Conservation (phyloP, 371 early-diverging fungal genomes). For the Actinomucor elegans region DNA sequence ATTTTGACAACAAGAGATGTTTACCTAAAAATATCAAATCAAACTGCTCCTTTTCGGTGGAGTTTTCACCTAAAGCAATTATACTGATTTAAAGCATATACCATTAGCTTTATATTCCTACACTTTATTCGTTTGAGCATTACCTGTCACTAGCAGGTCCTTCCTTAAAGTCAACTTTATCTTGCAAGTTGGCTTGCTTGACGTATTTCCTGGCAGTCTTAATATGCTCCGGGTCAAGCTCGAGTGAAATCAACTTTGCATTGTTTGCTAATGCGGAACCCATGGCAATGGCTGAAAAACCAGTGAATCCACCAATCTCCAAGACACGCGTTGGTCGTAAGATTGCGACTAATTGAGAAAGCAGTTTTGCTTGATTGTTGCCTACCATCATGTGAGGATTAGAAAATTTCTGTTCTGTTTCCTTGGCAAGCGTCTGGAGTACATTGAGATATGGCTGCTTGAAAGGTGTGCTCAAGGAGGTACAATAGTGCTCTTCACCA, state of each 20-base stretch:
- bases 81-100: no score
- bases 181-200: conserved; percentile 13
- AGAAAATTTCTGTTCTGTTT: conserved; percentile 25
- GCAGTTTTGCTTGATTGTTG: conserved; percentile 41
- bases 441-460: conserved; percentile 4
- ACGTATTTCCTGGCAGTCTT: conserved; percentile 41
- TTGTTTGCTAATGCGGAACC: conserved; percentile 46
- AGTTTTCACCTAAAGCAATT: neutral
- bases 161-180: conserved; percentile 19
- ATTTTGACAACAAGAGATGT: neutral
- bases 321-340: conserved; percentile 39
- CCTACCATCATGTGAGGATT: conserved; percentile 49
- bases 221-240: conserved; percentile 40
- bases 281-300: conserved; percentile 61
- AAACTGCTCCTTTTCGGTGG: conserved; percentile 21
- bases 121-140: no score
- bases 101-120: neutral
- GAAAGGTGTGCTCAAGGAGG: conserved; percentile 22
- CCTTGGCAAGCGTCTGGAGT: conserved; percentile 8
- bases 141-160: conserved; percentile 38
- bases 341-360: conserved; percentile 38
- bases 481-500: conserved; percentile 27
- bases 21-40: conserved; percentile 62
- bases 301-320: conserved; percentile 67
- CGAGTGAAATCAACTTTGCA: conserved; percentile 43